A percentile compares a stretch with the other conserved stretches of the same genome.
phyloP scores from a whole-genome alignment of 1,139 yeast species.

The Taphrina sp. region DNA sequence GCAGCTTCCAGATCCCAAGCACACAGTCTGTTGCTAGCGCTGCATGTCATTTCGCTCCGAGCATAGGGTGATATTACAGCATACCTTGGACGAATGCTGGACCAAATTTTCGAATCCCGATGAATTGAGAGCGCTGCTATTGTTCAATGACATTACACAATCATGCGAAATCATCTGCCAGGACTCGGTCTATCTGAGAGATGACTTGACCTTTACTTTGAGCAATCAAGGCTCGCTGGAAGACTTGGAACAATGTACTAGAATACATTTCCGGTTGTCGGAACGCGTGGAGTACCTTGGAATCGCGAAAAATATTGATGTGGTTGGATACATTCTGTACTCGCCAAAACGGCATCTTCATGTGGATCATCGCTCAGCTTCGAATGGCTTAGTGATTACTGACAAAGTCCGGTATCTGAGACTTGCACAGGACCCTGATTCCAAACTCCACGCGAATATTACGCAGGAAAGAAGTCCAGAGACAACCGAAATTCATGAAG shows the following conservation, averaged over 20 bases:
- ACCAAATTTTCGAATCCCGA: too few species aligned
- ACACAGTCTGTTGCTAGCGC: too few species aligned
- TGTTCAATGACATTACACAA: too few species aligned
- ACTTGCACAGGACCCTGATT: not conserved
- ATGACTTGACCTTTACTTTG: not conserved
- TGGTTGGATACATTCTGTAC: slow-evolving; percentile 7
- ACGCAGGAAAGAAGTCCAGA: not conserved
- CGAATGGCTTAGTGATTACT: slow-evolving; percentile 20
- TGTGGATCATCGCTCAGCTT: slow-evolving; percentile 22
- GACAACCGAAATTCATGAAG: slow-evolving; percentile 9
- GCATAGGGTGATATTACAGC: too few species aligned
- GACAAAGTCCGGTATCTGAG: slow-evolving; percentile 18
- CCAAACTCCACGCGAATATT: not conserved
- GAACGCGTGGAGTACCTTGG: slow-evolving; percentile 25
- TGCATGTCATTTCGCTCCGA: too few species aligned
- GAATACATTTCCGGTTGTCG: slow-evolving; percentile 7
- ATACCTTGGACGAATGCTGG: too few species aligned
- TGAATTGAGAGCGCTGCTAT: too few species aligned
- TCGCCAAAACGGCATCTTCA: slow-evolving; percentile 3
- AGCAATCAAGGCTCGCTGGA: not conserved
- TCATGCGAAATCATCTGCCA: too few species aligned
- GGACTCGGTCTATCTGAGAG: slow-evolving; percentile 2
- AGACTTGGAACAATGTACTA: not conserved
- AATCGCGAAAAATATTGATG: slow-evolving; percentile 10
- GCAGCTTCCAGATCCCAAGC: too few species aligned